These are phyloP conservation scores for Rhodotorula diobovata DNA, from an alignment of 768 basidiomycete species.

Conservation along the genomic window DNA sequence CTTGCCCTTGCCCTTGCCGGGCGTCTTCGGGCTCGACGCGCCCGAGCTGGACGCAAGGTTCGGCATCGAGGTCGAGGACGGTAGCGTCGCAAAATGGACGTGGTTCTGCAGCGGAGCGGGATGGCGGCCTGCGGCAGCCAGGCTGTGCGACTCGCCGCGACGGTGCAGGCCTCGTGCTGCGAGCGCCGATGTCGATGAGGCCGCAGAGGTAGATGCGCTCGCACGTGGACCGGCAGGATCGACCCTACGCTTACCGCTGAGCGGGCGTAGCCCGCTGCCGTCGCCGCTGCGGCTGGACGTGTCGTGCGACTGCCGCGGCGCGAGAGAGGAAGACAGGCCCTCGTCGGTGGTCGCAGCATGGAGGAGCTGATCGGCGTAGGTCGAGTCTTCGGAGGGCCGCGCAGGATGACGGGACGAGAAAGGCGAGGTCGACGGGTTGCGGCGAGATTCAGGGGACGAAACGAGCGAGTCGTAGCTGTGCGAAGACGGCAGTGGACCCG, in stretches of 20 bases:
- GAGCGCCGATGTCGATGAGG: slow-evolving; percentile 1
- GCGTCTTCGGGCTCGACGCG: neutral
- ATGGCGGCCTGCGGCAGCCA: neutral
- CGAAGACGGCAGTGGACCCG: neutral
- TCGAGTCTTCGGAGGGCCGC: neutral
- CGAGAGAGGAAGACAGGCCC: neutral
- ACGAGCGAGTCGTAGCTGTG: neutral
- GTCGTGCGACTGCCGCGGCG: neutral
- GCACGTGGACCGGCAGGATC: neutral
- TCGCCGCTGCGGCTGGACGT: neutral
- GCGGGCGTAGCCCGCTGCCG: neutral
- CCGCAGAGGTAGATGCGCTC: neutral
- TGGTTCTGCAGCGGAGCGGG: too few relatives aligned
- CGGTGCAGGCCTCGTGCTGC: neutral
- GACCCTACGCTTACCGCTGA: slow-evolving; percentile 13
- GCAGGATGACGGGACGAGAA: neutral
- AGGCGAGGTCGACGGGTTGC: neutral
- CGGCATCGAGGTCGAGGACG: neutral
- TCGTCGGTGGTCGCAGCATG: neutral
- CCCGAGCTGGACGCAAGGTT: neutral
- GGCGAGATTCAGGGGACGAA: neutral
- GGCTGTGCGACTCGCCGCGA: neutral
- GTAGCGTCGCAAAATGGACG: neutral
- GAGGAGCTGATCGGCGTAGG: slow-evolving; percentile 14
- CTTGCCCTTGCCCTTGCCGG: neutral